Evolutionary conservation across 768 basidiomycete genomes (phyloP).

Genomic region (Boletellus sp.): DNA sequence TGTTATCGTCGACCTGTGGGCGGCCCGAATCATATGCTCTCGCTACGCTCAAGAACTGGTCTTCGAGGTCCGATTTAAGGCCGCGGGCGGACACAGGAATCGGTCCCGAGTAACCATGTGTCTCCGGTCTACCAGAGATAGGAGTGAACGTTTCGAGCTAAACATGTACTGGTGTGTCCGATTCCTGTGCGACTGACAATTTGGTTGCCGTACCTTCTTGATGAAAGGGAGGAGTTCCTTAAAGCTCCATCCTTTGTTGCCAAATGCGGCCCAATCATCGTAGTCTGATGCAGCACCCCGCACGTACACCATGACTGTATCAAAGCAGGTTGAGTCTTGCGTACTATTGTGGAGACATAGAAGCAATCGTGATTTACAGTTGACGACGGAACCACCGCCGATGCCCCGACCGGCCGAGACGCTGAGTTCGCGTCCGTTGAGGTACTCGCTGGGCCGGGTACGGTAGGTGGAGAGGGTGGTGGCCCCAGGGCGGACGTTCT

Average conservation of each 20-base stretch:
- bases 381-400: constrained; percentile 62
- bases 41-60: not conserved
- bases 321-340: too few species aligned
- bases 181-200: too few species aligned
- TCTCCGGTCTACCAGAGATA: not conserved
- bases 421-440: constrained; percentile 42
- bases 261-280: constrained; percentile 52
- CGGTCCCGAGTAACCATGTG: not conserved
- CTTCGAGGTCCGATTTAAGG: not conserved
- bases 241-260: constrained; percentile 6
- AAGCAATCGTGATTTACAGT: constrained; percentile 38
- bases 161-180: not conserved
- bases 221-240: not conserved
- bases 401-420: constrained; percentile 48
- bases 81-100: not conserved
- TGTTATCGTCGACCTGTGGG: not conserved
- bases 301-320: constrained; percentile 47
- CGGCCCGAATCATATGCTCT: not conserved
- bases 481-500: constrained; percentile 37
- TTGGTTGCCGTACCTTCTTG: not conserved
- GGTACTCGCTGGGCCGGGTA: constrained; percentile 38
- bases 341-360: too few species aligned
- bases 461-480: constrained; percentile 44
- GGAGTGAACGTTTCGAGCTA: not conserved
- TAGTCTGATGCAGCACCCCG: constrained; percentile 61